Base-by-base conservation (phyloP, 768 basidiomycete genomes). In the Omphalotus guepiniiformis region DNA sequence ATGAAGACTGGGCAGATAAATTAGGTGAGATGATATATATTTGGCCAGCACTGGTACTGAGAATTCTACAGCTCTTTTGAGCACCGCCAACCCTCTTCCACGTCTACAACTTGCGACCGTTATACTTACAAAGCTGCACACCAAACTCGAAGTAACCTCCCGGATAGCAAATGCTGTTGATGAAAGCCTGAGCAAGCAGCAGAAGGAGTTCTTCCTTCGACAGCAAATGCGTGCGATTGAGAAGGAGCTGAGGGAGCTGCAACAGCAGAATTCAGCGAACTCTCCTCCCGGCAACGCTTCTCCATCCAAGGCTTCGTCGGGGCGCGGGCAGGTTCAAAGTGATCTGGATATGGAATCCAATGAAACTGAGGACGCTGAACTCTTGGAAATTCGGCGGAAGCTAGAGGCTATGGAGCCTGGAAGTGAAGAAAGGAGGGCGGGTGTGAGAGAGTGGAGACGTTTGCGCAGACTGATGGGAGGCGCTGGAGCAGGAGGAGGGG, bases 141-240 rank as follows among this genome's bases (percentile, higher is more conserved):
- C 85, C 34, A 89, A 91, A 27, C 80, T 80, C 18, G 89, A 92
- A 62, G 85, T 92, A 0, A 80, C 84, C 13, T 80, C 82, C 60
- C 90, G 87, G 70, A 88, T 92, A 42, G 82, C 86, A 3, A 76
- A 79, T 25, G 82, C 85, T 18, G 84, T 92, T 9, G 87, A 88
- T 53, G 88, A 92, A 60, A 82, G 82, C 3, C 74, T 91, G n/a
- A 87, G 85, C 21, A 89, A 87, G 48, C 89, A 91, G 56, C 89
- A 92, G 65, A 91, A 91, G 57, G 89, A 90, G 50, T 85, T 84
- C 58, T 91, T 89, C 69, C 74, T 92, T 2, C 81, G 87, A 19
- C 89, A 91, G 54, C 89, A 91, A 55, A 79, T 88, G 12, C 79
- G 85, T 2, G 87, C 85, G 16, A 90, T 89, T 40, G 82, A 88